phyloP scores from a whole-genome alignment of 2,329 filamentous ascomycete genomes.

The Neoscytalidium dimidiatum region DNA sequence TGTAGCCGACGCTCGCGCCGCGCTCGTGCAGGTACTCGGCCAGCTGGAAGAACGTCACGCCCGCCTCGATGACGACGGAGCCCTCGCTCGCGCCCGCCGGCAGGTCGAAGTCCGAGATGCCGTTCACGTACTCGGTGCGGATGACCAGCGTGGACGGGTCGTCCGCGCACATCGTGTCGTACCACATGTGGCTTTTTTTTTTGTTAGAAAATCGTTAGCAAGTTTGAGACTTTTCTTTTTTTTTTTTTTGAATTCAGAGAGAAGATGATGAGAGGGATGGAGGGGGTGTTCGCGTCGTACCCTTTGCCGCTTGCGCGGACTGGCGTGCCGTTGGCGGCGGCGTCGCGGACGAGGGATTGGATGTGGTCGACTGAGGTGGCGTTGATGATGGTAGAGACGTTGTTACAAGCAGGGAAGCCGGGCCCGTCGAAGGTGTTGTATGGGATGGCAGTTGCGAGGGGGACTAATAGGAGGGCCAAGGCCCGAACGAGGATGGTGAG shows the following conservation, averaged over 20 bases:
- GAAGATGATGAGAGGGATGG: no score
- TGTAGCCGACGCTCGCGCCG: slow-evolving; percentile 52
- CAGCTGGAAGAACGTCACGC: slow-evolving; percentile 52
- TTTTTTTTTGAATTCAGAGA: no score
- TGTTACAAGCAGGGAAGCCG: slow-evolving; percentile 50
- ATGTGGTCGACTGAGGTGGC: slow-evolving; percentile 50
- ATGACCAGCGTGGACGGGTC: slow-evolving; percentile 50
- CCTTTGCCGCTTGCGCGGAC: slow-evolving; percentile 53
- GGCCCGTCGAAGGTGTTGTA: slow-evolving; percentile 55
- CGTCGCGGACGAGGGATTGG: slow-evolving; percentile 44
- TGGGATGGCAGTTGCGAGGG: slow-evolving; percentile 18
- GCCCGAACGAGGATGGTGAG: slow-evolving; percentile 43
- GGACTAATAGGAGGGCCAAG: slow-evolving; percentile 29
- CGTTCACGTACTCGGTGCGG: slow-evolving; percentile 48
- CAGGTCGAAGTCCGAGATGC: slow-evolving; percentile 49
- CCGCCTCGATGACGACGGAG: slow-evolving; percentile 52
- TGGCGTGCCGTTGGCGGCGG: slow-evolving; percentile 41
- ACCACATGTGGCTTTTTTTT: slow-evolving; percentile 58
- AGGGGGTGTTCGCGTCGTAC: no score
- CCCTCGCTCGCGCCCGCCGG: slow-evolving; percentile 34
- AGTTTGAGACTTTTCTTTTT: no score
- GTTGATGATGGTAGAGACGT: slow-evolving; percentile 49
- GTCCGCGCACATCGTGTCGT: slow-evolving; percentile 57
- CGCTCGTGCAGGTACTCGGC: slow-evolving; percentile 52
- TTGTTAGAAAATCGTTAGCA: no score